These are phyloP conservation scores for Ogataea parapolymorpha DNA, from an alignment of 805 yeast genomes.

Conservation along the genomic window DNA sequence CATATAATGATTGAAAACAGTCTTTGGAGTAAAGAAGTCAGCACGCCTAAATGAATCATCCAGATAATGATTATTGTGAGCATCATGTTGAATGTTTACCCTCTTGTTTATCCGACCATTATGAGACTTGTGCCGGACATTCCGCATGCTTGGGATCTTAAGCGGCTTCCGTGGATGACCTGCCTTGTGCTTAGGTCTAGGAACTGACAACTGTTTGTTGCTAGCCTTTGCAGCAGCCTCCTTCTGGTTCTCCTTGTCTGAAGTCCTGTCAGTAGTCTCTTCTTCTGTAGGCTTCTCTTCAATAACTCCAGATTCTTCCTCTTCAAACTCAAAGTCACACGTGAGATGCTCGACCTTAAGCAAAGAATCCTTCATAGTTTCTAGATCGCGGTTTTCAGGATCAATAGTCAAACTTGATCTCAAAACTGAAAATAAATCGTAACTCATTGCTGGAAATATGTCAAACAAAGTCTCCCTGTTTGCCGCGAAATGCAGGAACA, in stretches of 20 bases:
- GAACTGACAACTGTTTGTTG: constrained; percentile 4
- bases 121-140: constrained; percentile 18
- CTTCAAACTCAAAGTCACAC: constrained; percentile 68
- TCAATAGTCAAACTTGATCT: constrained; percentile 77
- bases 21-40: constrained; percentile 76
- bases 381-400: constrained; percentile 77
- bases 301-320: constrained; percentile 21
- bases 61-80: not conserved
- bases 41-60: constrained; percentile 45
- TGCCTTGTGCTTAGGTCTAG: constrained; percentile 13
- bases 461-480: constrained; percentile 89
- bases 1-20: constrained; percentile 68
- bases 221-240: constrained; percentile 7
- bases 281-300: constrained; percentile 20
- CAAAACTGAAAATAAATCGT: constrained; percentile 80
- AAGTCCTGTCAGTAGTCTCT: constrained; percentile 1
- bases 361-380: constrained; percentile 58
- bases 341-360: constrained; percentile 64
- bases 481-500: constrained; percentile 80
- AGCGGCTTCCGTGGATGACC: constrained; percentile 29
- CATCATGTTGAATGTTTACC: constrained; percentile 3
- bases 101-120: constrained; percentile 22
- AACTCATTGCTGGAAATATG: constrained; percentile 84
- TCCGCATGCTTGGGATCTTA: constrained; percentile 26
- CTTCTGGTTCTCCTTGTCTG: constrained; percentile 29